Evolutionary conservation across 2,329 filamentous ascomycete genomes (phyloP), one percentile per base, ranked within the genome.

Genomic region (Colletotrichum sp.): DNA sequence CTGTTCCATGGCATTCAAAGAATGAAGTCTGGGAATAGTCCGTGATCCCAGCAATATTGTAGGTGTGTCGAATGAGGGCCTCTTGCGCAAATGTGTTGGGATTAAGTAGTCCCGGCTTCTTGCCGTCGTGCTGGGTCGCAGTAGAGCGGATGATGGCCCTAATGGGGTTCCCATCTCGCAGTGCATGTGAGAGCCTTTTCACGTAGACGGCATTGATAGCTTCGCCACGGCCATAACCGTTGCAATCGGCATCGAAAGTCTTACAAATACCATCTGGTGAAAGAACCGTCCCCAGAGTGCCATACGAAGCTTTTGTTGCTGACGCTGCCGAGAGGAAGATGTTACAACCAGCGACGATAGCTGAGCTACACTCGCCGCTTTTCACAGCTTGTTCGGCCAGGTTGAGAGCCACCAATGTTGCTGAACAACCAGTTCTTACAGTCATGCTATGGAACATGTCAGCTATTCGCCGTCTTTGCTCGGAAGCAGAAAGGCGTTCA

Each of bases 1-100:
- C 87, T 0, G 88, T 89, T 0, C 87, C 87, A 36, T 90, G 88
- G 26, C 83, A 84, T 74, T 89, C 84, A 1, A 84, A 67, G 32
- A 81, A 81, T 7, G 76, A 79, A 1, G 82, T 83, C 52, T 82
- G 52, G 6, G 67, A 52, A 10, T 77, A 32, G n/a, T 76, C 77
- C 8, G 61, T 74, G 76, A 78, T 64, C 7, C 76, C 77, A 16
- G 74, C 77, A 14, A 36, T 66, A 6, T 68, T 28, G 73, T 85
- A 85, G 0, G 80, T 79, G 6, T 75, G 72, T 71, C 78, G 52
- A 55, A 83, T 84, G 6, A 83, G 72, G 2, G 57, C 68, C 9
- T 70, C 78, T 68, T 85, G 84, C 2, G 81, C 80, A 2, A 65
- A 36, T 1, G 21, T 64, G 28, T 71, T 86, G 0, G 87, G 87